Evolutionary conservation across 2,329 filamentous ascomycete genomes (phyloP).

Genomic region (Colletotrichum sp.): DNA sequence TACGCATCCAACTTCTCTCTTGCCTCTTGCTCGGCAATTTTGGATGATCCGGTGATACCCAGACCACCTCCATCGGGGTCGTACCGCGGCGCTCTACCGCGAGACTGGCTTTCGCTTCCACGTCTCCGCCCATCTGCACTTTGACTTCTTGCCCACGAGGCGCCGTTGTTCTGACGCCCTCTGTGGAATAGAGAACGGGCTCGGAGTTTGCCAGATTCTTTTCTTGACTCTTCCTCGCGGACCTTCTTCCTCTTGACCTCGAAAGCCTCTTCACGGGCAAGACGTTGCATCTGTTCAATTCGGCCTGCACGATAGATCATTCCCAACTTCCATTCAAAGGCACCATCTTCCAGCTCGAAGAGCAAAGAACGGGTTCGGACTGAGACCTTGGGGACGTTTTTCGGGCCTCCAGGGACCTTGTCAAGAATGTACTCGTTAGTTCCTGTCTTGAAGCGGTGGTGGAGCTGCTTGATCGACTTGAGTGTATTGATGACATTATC

Average conservation of each 20-base stretch:
- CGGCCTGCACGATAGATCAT: slow-evolving; percentile 91
- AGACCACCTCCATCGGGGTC: slow-evolving; percentile 76
- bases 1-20: slow-evolving; percentile 76
- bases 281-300: slow-evolving; percentile 86
- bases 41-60: slow-evolving; percentile 73
- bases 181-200: slow-evolving; percentile 56
- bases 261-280: slow-evolving; percentile 91
- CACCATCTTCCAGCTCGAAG: slow-evolving; percentile 93
- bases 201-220: slow-evolving; percentile 56
- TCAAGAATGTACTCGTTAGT: slow-evolving; percentile 88
- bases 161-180: slow-evolving; percentile 34
- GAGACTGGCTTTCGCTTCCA: slow-evolving; percentile 35
- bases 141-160: slow-evolving; percentile 54
- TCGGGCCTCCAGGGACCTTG: slow-evolving; percentile 85
- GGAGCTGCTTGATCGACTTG: slow-evolving; percentile 89
- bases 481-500: slow-evolving; percentile 90
- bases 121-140: slow-evolving; percentile 55
- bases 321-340: slow-evolving; percentile 96
- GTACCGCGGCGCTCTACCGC: slow-evolving; percentile 66
- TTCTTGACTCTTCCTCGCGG: slow-evolving; percentile 69
- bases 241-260: slow-evolving; percentile 85
- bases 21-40: slow-evolving; percentile 78
- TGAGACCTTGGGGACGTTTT: slow-evolving; percentile 84
- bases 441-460: slow-evolving; percentile 88
- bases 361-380: slow-evolving; percentile 81